Evolutionary conservation across 768 basidiomycete species (phyloP).

Genomic region (Punctularia strigosozonata): DNA sequence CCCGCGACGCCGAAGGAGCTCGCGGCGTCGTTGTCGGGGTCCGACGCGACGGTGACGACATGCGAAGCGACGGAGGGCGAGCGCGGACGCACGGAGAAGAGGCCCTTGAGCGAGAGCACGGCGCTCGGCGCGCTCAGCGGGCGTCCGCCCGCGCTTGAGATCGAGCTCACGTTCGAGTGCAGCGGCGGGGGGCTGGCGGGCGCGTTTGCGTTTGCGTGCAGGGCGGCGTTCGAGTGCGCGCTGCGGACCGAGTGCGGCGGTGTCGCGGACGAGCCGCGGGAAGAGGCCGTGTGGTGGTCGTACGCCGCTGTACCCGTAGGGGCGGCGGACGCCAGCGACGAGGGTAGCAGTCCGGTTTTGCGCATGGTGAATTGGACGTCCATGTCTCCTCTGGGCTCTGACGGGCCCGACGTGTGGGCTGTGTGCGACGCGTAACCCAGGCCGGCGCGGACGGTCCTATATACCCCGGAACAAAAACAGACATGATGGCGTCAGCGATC

Average conservation of each 20-base stretch:
- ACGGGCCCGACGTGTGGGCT: conserved; percentile 24
- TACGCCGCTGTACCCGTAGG: conserved; percentile 1
- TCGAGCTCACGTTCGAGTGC: no score
- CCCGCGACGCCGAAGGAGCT: conserved; percentile 43
- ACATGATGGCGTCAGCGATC: background rate
- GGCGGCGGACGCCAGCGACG: conserved; percentile 11
- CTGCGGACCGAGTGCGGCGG: conserved; percentile 14
- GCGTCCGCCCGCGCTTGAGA: no score
- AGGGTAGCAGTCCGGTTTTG: conserved; percentile 44
- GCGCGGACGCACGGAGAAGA: conserved; percentile 47
- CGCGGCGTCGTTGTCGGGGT: conserved; percentile 18
- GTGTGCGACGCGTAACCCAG: conserved; percentile 39
- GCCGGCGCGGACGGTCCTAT: conserved; percentile 59
- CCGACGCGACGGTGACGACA: no score
- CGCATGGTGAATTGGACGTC: conserved; percentile 79
- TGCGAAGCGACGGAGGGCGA: conserved; percentile 34
- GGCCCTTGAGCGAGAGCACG: conserved; percentile 47
- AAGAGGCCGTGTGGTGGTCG: conserved; percentile 15
- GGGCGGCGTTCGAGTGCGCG: no score
- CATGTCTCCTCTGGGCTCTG: conserved; percentile 69
- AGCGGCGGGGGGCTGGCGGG: conserved; percentile 4
- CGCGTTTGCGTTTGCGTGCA: conserved; percentile 7
- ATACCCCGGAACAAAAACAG: conserved; percentile 1
- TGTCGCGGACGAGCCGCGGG: conserved; percentile 17
- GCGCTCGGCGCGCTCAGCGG: no score